Conservation (phyloP, 225 moss, liverwort and hornwort species). For the Pseudisothecium myosuroides region DNA sequence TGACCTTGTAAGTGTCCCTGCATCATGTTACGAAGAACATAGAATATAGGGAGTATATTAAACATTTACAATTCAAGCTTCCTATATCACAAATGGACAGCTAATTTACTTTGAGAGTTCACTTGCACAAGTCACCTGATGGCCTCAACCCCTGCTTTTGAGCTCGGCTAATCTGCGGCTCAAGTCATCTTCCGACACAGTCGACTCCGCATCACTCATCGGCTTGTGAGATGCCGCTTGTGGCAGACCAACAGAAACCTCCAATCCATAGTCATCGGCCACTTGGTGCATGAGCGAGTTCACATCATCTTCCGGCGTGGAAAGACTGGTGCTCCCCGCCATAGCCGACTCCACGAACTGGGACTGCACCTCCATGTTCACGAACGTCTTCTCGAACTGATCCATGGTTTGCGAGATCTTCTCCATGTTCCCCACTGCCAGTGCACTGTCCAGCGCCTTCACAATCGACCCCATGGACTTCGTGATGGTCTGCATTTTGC, state of each 20-base stretch:
- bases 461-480: conserved; percentile 51
- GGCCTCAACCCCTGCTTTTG: conserved; percentile 31
- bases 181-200: conserved; percentile 39
- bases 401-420: conserved; percentile 60
- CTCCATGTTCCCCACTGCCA: conserved; percentile 49
- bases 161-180: conserved; percentile 53
- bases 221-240: conserved; percentile 43
- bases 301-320: conserved; percentile 48
- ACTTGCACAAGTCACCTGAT: not conserved
- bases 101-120: not conserved
- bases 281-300: conserved; percentile 55
- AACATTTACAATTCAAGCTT: conserved; percentile 3
- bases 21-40: not conserved
- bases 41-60: not conserved
- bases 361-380: conserved; percentile 54
- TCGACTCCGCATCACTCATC: conserved; percentile 29
- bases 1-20: not conserved
- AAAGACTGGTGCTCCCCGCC: conserved; percentile 46
- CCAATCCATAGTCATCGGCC: conserved; percentile 47
- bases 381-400: conserved; percentile 51
- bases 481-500: conserved; percentile 53
- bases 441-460: conserved; percentile 41
- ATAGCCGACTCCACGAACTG: conserved; percentile 49
- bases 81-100: conserved; percentile 8
- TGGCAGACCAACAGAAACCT: conserved; percentile 46